Evolutionary conservation across 768 basidiomycete genomes (phyloP), one percentile per base, ranked within the genome.

Genomic region (Amanita inopinata): DNA sequence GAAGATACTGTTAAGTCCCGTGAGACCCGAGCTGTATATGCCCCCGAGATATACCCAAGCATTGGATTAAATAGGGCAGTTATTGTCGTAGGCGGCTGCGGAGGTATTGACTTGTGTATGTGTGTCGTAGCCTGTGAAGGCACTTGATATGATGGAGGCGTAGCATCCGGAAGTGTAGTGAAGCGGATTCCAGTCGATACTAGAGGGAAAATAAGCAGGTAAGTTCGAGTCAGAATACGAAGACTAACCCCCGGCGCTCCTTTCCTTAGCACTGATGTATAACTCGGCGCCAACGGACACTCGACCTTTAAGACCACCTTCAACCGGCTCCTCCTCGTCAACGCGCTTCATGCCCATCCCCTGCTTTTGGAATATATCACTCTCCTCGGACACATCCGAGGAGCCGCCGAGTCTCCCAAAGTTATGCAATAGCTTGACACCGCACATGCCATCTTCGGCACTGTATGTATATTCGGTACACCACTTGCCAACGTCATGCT

Each of bases 61-160:
- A 98, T 90, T 0, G 94, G 94, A 58, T 96, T 97, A 61, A 93
- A 90, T 19, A 94, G 72, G 3, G 92, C 87, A 3, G 93, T 94
- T 38, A 96, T 83, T 11, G 92, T 93, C 0, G 92, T 96, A 1
- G 94, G 91, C 0, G 94, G 90, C 56, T 91, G 89, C 14, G 78
- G 67, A 15, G 67, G 65, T 27, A 51, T 41, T n/a, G 61, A 47
- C 19, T 62, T 56, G 11, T 70, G 56, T 2, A 68, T 62, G 0
- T 69, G 59, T 59, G 64, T 2, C 1, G 67, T 61, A 2, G 68
- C 61, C 4, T 63, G 54, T 3, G 63, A 47, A 5, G 62, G 61
- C 10, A 71, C 51, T 51, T 78, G 78, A 50, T 77, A 74, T 32
- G 81, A 79, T 3, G 82, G 71, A 0, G 79, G 71, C 5, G 83